phyloP scores from a whole-genome alignment of 345 rosid species.

The Brassica rapa region DNA sequence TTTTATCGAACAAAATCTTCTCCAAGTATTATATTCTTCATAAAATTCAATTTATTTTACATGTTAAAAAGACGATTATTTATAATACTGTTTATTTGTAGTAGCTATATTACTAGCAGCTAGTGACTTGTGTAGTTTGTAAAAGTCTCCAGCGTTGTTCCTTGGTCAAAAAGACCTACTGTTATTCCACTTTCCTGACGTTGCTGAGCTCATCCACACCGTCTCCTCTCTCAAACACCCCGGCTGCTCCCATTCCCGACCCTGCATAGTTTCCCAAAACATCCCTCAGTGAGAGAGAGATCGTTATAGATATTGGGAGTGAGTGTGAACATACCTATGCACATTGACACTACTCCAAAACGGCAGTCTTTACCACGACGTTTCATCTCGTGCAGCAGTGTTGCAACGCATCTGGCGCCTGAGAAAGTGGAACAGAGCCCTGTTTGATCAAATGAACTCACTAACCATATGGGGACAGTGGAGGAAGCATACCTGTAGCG shows the following conservation, averaged over 20 bases:
- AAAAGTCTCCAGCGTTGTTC: neutral
- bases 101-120: neutral
- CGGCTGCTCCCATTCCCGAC: slow-evolving; percentile 98
- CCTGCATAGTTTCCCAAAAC: slow-evolving; percentile 49
- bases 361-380: slow-evolving; percentile 84
- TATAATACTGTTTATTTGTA: neutral
- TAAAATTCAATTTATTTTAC: neutral
- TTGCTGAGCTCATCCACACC: slow-evolving; percentile 58
- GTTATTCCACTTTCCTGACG: slow-evolving; percentile 47
- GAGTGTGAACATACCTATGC: slow-evolving; percentile 41
- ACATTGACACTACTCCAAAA: slow-evolving; percentile 87
- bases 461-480: neutral
- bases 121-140: slow-evolving; percentile 7
- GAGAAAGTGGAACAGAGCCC: slow-evolving; percentile 9
- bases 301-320: neutral
- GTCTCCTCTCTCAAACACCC: slow-evolving; percentile 87
- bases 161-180: neutral
- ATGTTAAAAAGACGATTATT: neutral
- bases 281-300: slow-evolving; percentile 7
- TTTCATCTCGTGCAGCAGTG: slow-evolving; percentile 92
- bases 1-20: neutral
- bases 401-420: slow-evolving; percentile 93
- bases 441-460: slow-evolving; percentile 6
- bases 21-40: neutral
- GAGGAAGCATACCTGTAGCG: slow-evolving; percentile 68